Evolutionary conservation across 257 asterid genomes (phyloP).

Genomic region (Penstemon newberryi): DNA sequence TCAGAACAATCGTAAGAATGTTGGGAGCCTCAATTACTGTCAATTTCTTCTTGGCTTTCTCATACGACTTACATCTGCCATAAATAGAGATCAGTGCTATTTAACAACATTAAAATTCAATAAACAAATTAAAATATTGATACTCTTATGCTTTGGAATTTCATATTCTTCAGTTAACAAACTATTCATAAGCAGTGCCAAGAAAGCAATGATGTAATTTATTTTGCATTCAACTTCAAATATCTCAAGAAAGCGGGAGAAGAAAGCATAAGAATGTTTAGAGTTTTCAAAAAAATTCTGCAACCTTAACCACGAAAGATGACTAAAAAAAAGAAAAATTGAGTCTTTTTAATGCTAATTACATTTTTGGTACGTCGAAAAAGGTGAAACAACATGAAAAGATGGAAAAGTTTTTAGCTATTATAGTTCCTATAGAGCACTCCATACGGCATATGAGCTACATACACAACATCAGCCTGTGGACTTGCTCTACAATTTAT

Average conservation of each 20-base stretch:
- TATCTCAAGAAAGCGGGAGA: conserved; percentile 12
- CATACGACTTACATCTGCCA: conserved; percentile 64
- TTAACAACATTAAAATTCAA: conserved; percentile 18
- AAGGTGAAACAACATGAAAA: conserved; percentile 3
- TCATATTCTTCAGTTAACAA: conserved; percentile 4
- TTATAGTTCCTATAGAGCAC: conserved; percentile 6
- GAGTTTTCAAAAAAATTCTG: conserved; percentile 10
- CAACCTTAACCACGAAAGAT: conserved; percentile 1
- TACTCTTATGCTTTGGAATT: conserved; percentile 10
- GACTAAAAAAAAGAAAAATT: neutral
- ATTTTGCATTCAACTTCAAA: conserved; percentile 17
- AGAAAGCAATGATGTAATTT: neutral
- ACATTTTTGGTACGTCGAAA: neutral
- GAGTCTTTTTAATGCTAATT: neutral
- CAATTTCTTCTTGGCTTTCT: conserved; percentile 65
- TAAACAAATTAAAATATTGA: conserved; percentile 4
- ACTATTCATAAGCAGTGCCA: neutral
- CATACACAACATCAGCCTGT: neutral
- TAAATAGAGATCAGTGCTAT: neutral
- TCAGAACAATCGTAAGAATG: conserved; percentile 56
- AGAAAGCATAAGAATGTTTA: conserved; percentile 2
- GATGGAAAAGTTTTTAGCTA: neutral
- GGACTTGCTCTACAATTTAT: neutral
- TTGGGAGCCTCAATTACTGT: conserved; percentile 61
- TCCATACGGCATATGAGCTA: neutral